These are phyloP conservation scores for Leishmania aethiopica DNA, from an alignment of 208 protist genomes.

Conservation along the genomic window DNA sequence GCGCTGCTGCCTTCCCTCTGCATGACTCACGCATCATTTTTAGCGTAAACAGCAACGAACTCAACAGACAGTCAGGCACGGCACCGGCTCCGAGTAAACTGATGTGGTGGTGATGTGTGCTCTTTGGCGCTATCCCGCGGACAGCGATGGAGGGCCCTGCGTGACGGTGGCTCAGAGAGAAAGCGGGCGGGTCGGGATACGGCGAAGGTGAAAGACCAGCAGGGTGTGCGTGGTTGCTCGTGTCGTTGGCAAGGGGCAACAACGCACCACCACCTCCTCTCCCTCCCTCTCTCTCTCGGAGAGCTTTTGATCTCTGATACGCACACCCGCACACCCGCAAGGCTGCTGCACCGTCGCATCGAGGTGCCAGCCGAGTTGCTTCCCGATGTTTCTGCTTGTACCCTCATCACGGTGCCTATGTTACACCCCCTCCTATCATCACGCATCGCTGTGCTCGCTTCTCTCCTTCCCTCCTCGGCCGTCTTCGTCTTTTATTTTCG, in stretches of 20 bases:
- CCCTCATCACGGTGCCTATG: neutral
- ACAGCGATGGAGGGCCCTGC: neutral
- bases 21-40: neutral
- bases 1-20: neutral
- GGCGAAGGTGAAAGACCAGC: neutral
- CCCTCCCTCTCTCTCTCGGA: neutral
- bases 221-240: neutral
- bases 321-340: neutral
- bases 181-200: neutral
- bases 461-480: neutral
- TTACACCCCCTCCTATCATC: neutral
- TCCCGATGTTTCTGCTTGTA: neutral
- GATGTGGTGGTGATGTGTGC: neutral
- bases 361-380: neutral
- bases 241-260: neutral
- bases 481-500: neutral
- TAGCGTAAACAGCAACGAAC: neutral
- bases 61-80: neutral
- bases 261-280: neutral
- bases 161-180: neutral
- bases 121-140: neutral
- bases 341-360: neutral
- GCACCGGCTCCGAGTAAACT: neutral
- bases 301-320: neutral
- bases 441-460: neutral